Base-by-base conservation (phyloP, 1,139 yeast genomes). In the Suhomyces wounanorum region DNA sequence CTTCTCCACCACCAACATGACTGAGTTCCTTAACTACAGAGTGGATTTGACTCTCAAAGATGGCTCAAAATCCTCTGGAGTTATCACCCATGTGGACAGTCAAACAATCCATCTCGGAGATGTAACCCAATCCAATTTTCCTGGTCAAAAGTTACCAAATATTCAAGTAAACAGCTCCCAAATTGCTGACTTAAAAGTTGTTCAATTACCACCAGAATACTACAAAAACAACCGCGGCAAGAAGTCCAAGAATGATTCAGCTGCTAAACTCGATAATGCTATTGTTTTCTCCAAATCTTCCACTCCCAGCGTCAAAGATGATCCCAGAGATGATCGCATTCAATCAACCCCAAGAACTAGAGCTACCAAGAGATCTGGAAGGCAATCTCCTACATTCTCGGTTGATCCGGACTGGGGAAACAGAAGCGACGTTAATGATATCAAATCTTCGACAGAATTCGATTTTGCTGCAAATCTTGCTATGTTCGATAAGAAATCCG, bases 391-490 rank as follows among this genome's bases (percentile, higher is more conserved):
- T 8, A 33, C 54, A 11, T 50, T 43, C 52, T 57, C 51, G 3
- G 41, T 49, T 1, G 69, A 62, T 23, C 70, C 70, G 14, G 80
- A 77, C 44, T 84, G 87, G 88, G 79, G 77, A 44, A 55, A 48
- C 30, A 78, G 75, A 30, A 57, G 58, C 40, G 83, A 80, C 53
- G 79, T 79, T 4, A 63, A 69, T 16, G 71, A 76, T 47, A 78
- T 83, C 55, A 81, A 81, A 57, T 59, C 72, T 28, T 68, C 81
- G 38, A 83, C 78, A 21, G 97, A 91, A 56, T 92, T 92, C 69
- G 97, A 92, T 66, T 92, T 92, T 67, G 89, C 83, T 52, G 87
- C 91, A 10, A 89, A 88, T 62, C 77, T 91, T 57, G 86, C 87
- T 28, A 82, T 85, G 77, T 92, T 92, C 63, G 96, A 92, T 67